These are phyloP conservation scores for Neospora caninum DNA, from an alignment of 169 alveolate species.

Conservation along the genomic window DNA sequence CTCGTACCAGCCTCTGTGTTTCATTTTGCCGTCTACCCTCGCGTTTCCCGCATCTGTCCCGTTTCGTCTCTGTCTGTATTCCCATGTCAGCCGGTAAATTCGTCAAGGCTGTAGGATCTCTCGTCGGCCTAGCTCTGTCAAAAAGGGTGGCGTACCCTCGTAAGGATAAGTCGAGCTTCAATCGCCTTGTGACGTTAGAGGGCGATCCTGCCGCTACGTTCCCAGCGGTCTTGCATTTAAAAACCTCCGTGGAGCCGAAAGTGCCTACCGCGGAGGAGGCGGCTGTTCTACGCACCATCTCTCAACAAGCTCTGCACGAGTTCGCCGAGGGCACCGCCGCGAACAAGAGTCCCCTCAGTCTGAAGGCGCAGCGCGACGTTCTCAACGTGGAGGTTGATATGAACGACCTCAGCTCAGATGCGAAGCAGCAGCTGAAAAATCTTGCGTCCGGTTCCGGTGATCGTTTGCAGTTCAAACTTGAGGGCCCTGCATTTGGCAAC, in stretches of 20 bases:
- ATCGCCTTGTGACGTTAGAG: neutral
- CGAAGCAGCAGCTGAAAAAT: neutral
- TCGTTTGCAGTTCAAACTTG: neutral
- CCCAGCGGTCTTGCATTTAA: neutral
- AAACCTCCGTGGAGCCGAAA: neutral
- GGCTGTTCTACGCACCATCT: neutral
- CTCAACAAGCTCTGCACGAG: neutral
- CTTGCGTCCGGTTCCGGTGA: neutral
- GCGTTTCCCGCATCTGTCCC: no score
- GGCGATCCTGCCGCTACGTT: neutral
- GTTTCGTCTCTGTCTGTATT: no score
- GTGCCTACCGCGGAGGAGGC: neutral
- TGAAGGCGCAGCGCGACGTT: neutral
- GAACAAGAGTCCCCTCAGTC: neutral
- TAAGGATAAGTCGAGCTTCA: neutral
- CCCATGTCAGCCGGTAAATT: no score
- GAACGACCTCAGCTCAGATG: neutral
- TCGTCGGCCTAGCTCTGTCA: neutral
- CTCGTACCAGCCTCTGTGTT: no score
- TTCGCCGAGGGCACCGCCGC: neutral
- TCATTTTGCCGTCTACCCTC: no score
- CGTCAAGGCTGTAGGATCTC: neutral
- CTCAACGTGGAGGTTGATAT: neutral
- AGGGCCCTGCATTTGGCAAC: neutral
- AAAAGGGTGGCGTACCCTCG: neutral